Conservation (phyloP, 139 green algal genomes). For the Micromonas pusilla region DNA sequence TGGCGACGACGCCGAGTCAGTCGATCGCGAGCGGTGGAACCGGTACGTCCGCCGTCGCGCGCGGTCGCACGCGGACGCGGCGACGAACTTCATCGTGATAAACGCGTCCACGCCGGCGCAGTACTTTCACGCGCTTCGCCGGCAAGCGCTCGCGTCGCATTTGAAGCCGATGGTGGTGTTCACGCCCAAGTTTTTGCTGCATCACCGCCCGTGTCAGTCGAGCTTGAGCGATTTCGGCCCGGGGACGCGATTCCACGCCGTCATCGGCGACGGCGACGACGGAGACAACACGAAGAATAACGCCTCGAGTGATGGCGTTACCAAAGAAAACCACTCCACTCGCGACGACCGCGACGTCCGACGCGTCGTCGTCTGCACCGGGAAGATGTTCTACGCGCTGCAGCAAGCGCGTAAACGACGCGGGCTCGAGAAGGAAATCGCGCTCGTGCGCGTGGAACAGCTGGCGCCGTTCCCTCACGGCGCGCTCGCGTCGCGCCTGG, state of each 20-base stretch:
- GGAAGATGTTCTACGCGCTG: constrained; percentile 52
- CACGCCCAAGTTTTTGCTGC: constrained; percentile 58
- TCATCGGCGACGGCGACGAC: constrained; percentile 60
- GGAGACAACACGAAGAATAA: constrained; percentile 72
- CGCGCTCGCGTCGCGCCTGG: constrained; percentile 41
- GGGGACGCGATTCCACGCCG: constrained; percentile 61
- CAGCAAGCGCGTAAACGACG: not conserved
- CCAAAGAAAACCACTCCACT: constrained; percentile 29
- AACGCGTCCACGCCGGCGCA: constrained; percentile 60
- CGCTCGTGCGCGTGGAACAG: constrained; percentile 70
- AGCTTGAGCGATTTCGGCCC: constrained; percentile 52
- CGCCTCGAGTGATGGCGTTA: no score
- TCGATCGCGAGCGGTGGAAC: constrained; percentile 7
- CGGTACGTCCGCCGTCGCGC: not conserved
- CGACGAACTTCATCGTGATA: constrained; percentile 57
- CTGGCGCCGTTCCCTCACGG: constrained; percentile 74
- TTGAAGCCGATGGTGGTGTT: constrained; percentile 44
- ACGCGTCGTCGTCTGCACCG: constrained; percentile 58
- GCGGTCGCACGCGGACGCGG: not conserved
- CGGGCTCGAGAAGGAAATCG: constrained; percentile 46
- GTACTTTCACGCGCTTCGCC: constrained; percentile 60
- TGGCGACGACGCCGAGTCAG: not conserved
- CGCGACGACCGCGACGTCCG: constrained; percentile 39
- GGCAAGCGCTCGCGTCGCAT: constrained; percentile 48
- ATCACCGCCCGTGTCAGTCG: constrained; percentile 58